Evolutionary conservation across 1,139 yeast species (phyloP).

Genomic region (Magnusiomyces sp.): DNA sequence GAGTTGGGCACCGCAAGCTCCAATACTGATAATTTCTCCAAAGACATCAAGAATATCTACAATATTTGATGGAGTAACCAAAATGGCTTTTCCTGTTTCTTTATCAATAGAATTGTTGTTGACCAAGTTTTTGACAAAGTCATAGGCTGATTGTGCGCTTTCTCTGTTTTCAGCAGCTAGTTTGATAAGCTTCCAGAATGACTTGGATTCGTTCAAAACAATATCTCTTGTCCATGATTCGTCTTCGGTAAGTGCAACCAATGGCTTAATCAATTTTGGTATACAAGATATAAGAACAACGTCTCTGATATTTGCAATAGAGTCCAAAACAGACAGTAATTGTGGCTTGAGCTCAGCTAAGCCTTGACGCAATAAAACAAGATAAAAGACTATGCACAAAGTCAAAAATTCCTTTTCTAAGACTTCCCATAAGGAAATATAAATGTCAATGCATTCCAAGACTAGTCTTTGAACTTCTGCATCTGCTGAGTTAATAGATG

Average conservation of each 20-base stretch:
- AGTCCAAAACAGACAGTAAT: conserved; percentile 3
- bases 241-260: conserved; percentile 44
- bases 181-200: conserved; percentile 58
- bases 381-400: conserved; percentile 22
- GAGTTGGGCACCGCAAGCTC: conserved; percentile 71
- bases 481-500: conserved; percentile 16
- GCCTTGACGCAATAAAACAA: conserved; percentile 28
- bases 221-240: conserved; percentile 40
- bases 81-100: conserved; percentile 43
- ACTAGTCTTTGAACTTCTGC: conserved; percentile 16
- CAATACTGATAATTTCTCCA: conserved; percentile 76
- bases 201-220: conserved; percentile 32
- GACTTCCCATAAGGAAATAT: conserved; percentile 21
- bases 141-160: conserved; percentile 42
- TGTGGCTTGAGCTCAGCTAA: conserved; percentile 38
- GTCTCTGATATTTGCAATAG: conserved; percentile 12
- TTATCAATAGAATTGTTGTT: conserved; percentile 19
- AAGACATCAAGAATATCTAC: conserved; percentile 49
- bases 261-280: conserved; percentile 36
- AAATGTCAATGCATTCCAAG: conserved; percentile 24
- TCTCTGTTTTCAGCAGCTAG: conserved; percentile 48
- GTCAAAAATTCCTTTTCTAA: conserved; percentile 28
- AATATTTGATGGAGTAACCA: conserved; percentile 36
- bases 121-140: conserved; percentile 43
- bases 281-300: conserved; percentile 16